Percentiles rank a stretch among this genome's conserved stretches.
Evolutionary conservation across 305 asterid genomes (phyloP).

Genomic region (Fraxinus sp.): DNA sequence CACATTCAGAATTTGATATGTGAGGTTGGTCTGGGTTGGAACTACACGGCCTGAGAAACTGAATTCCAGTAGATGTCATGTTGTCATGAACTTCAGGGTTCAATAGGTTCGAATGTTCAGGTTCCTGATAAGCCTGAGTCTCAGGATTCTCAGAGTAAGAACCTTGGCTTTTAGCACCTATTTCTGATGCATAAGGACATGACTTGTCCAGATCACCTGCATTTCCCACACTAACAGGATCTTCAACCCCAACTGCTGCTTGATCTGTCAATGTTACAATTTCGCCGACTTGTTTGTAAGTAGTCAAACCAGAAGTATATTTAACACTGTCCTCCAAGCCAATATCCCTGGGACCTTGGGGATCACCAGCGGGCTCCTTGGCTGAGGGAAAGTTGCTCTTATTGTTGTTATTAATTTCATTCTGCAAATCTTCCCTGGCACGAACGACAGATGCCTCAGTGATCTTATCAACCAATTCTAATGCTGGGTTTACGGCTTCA

Average conservation of each 20-base stretch:
- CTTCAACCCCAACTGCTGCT: conserved; percentile 28
- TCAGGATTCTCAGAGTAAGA: conserved; percentile 32
- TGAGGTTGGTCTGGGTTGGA: conserved; percentile 40
- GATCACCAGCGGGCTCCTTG: conserved; percentile 27
- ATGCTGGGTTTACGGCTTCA: conserved; percentile 28
- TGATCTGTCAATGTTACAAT: conserved; percentile 32
- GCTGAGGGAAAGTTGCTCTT: conserved; percentile 23
- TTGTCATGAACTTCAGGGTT: conserved; percentile 32
- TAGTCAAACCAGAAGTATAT: conserved; percentile 40
- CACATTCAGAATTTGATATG: conserved; percentile 30
- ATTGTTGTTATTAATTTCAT: conserved; percentile 31
- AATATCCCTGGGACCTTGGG: conserved; percentile 34
- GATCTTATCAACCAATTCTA: conserved; percentile 34
- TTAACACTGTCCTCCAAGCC: conserved; percentile 31
- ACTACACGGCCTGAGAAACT: conserved; percentile 51
- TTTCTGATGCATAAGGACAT: conserved; percentile 30
- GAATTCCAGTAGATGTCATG: conserved; percentile 33
- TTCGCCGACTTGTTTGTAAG: conserved; percentile 32
- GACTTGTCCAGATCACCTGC: conserved; percentile 31
- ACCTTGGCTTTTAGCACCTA: conserved; percentile 38
- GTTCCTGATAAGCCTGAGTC: conserved; percentile 29
- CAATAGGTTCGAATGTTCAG: conserved; percentile 22
- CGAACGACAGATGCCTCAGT: conserved; percentile 37
- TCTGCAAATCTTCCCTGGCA: conserved; percentile 33
- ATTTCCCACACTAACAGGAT: conserved; percentile 24